Base-by-base conservation (phyloP, 2,329 filamentous ascomycete genomes). In the Neonectria faginata region DNA sequence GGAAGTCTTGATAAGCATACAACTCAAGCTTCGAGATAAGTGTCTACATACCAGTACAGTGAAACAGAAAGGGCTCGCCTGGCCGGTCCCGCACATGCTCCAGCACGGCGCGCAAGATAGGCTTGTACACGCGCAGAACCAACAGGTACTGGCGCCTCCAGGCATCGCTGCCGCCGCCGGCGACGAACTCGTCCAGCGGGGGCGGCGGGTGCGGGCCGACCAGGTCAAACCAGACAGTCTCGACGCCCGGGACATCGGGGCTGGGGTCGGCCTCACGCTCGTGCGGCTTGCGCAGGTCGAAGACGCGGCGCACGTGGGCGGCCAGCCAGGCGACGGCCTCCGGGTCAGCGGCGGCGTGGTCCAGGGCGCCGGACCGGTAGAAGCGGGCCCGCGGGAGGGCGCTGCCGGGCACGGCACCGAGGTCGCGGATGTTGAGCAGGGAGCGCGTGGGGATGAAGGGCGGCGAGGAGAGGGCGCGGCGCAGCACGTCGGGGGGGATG, bases 371-470 rank as follows among this genome's bases (percentile, higher is more conserved):
- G 63, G 80, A 82, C 65, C 84, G 84, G 75, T 80, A 86, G 67
- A 79, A 77, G 57, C 79, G 80, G 27, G 80, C 79, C 1, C 79
- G 68, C 1, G 80, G 79, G 61, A 87, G 69, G 6, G 74, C 68
- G 62, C 79, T 81, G 41, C 77, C 77, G 4, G 79, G 79, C 1
- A 86, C 73, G 29, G 80, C 76, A 57, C 84, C 85, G 12, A 85
- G 70, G 70, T 87, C 85, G 54, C 85, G 84, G 55, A 82, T 76
- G 76, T 86, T 87, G 78, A 86, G 82, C 29, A 84, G 82, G 39
- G 82, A 81, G 27, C 77, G 79, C 29, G 83, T 74, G 57, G 75
- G 70, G 65, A 86, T 68, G 71, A 87, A 87, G 8, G 85, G 85
- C 8, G 81, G 70, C n/a, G 74, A 72, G 9, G 74, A 70, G 31